phyloP scores from a whole-genome alignment of 441 rosid genomes.

The Brassica balearica region DNA sequence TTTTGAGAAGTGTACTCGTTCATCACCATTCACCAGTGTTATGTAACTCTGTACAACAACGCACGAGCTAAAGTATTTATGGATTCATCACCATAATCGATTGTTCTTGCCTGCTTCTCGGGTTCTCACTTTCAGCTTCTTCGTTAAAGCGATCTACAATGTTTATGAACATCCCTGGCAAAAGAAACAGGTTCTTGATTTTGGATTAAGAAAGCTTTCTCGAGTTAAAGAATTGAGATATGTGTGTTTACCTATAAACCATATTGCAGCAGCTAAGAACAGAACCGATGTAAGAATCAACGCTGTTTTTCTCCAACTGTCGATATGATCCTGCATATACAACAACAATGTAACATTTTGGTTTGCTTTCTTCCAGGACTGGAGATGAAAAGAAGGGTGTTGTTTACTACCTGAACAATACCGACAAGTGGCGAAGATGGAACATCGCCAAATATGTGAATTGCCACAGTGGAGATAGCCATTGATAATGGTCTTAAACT shows the following conservation, averaged over 20 bases:
- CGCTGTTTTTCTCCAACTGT: constrained; percentile 83
- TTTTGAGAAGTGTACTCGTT: background rate
- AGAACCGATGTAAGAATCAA: constrained; percentile 71
- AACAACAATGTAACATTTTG: constrained; percentile 20
- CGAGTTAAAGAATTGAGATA: constrained; percentile 1
- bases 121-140: constrained; percentile 39
- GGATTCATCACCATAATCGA: constrained; percentile 11
- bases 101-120: constrained; percentile 12
- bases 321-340: constrained; percentile 55
- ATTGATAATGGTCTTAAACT: constrained; percentile 74
- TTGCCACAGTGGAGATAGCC: constrained; percentile 75
- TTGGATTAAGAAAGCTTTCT: background rate
- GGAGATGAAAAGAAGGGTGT: constrained; percentile 15
- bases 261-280: constrained; percentile 74
- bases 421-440: constrained; percentile 84
- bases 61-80: background rate
- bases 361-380: background rate
- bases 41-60: constrained; percentile 1
- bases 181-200: constrained; percentile 7
- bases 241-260: constrained; percentile 62
- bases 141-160: constrained; percentile 65
- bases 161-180: constrained; percentile 70
- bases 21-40: constrained; percentile 20
- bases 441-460: constrained; percentile 77
- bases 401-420: constrained; percentile 57